These are phyloP conservation scores for Cryomyces minteri DNA, from an alignment of 495 filamentous ascomycete genomes.

Conservation along the genomic window DNA sequence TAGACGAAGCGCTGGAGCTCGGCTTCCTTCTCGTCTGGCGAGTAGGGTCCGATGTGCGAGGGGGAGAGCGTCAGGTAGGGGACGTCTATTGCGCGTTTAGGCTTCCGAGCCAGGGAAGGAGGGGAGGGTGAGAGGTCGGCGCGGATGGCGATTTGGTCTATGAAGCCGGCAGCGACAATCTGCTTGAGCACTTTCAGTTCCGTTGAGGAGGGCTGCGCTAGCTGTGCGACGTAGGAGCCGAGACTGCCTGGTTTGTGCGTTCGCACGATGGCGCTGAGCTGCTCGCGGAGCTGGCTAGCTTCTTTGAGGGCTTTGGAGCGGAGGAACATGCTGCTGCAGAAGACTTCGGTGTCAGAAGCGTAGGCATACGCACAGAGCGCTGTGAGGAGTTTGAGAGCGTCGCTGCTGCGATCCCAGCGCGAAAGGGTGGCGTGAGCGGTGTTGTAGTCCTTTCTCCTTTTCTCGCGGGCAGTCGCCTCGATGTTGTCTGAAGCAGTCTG, in stretches of 20 bases:
- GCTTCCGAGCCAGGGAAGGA: slow-evolving; percentile 49
- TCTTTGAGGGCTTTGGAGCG: slow-evolving; percentile 73
- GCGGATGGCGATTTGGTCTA: slow-evolving; percentile 90
- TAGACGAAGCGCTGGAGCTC: slow-evolving; percentile 44
- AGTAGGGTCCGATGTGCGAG: slow-evolving; percentile 25
- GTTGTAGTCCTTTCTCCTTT: slow-evolving; percentile 51
- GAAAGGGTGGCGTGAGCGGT: slow-evolving; percentile 61
- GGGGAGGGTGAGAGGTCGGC: slow-evolving; percentile 65
- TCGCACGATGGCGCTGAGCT: slow-evolving; percentile 64
- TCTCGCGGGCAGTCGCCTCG: slow-evolving; percentile 46
- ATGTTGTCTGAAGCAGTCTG: slow-evolving; percentile 48
- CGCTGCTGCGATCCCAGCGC: slow-evolving; percentile 61
- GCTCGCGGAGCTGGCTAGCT: slow-evolving; percentile 59
- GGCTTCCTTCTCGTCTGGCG: slow-evolving; percentile 3
- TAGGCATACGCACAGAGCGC: slow-evolving; percentile 71
- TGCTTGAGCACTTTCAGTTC: slow-evolving; percentile 73
- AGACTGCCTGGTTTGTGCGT: slow-evolving; percentile 54
- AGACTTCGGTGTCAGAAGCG: slow-evolving; percentile 26
- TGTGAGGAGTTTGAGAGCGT: slow-evolving; percentile 80
- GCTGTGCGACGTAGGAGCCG: slow-evolving; percentile 30
- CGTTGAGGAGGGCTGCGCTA: slow-evolving; percentile 50
- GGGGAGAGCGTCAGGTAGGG: slow-evolving; percentile 79
- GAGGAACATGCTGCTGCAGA: slow-evolving; percentile 69
- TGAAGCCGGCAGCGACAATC: slow-evolving; percentile 80
- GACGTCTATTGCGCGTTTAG: slow-evolving; percentile 68